Evolutionary conservation across 148 eudicot species (phyloP), one percentile per base, ranked within the genome.

Genomic region (Rhododendron vialii): DNA sequence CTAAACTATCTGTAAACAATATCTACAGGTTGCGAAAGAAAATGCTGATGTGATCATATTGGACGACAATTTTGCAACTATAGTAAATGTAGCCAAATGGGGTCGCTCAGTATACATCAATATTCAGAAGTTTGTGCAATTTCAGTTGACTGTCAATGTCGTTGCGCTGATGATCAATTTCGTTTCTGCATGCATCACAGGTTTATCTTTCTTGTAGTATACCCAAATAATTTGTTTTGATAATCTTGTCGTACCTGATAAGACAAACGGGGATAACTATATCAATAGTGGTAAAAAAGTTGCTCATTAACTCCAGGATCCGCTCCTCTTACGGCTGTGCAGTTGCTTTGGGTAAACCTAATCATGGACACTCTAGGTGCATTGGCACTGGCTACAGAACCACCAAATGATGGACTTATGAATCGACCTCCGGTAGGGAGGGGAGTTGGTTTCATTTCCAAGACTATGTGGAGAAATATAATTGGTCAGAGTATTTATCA

Each of bases 291-390:
- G 24, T 74, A 50, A 53, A 55, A 53, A 61, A 26, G 22, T 83
- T 76, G 38, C 78, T 57, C 1, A 3, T 22, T 63, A n/a, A 75
- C 61, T 89, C 55, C 91, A 90, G 94, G 94, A 87, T 84, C 85
- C 53, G 92, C 92, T 80, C 94, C 94, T 50, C 93, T 92, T 28
- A 91, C 94, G 50, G 94, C 93, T 65, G 93, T 92, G 20, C 94
- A 92, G 85, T 87, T 92, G 41, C 82, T 92, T 61, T 92, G 94
- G 94, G 94, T 92, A 48, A 92, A 92, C 93, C 86, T 92, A 87
- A 92, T 92, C 18, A 92, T 92, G 94, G 94, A 92, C 78, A 92
- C 94, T 61, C 90, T 92, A 20, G 94, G 94, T 4, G 94, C 94
- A 22, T 89, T 92, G 59, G 94, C 94, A 33, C 85, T 92, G 77